A percentile compares a stretch with the other conserved stretches of the same genome.
Evolutionary conservation across 345 rosid genomes (phyloP).

Genomic region (Salix dunnii): DNA sequence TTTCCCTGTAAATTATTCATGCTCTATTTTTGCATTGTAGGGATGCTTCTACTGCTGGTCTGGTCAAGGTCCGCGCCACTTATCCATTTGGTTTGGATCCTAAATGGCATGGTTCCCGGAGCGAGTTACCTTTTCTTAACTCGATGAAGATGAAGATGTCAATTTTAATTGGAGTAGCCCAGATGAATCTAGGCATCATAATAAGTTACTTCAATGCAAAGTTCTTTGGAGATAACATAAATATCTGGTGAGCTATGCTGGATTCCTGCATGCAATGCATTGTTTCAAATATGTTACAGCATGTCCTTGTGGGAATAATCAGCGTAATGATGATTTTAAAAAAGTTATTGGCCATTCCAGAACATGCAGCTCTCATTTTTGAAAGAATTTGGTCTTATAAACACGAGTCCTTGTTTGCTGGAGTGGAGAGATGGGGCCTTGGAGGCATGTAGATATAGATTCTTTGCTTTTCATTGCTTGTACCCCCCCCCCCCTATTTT

Average conservation of each 20-base stretch:
- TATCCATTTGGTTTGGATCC: constrained; percentile 98
- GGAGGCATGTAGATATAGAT: background rate
- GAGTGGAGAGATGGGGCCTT: background rate
- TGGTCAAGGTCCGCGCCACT: constrained; percentile 66
- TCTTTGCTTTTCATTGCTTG: background rate
- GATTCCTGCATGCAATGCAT: background rate
- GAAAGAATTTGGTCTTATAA: background rate
- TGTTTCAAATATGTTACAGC: background rate
- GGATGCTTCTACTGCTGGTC: constrained; percentile 75
- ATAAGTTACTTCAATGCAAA: constrained; percentile 85
- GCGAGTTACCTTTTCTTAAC: constrained; percentile 89
- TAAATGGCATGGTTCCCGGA: constrained; percentile 88
- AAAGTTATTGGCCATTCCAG: background rate
- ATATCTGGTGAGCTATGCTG: constrained; percentile 53
- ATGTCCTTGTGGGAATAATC: background rate
- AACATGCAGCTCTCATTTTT: background rate
- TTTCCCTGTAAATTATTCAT: background rate
- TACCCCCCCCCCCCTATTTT: background rate
- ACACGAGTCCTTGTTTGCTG: background rate
- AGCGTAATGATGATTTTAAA: background rate
- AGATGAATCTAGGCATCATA: constrained; percentile 94
- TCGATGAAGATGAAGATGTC: constrained; percentile 99
- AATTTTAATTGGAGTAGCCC: constrained; percentile 87
- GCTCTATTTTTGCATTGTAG: constrained; percentile 24
- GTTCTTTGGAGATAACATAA: constrained; percentile 57